Percentiles rank a stretch among this genome's conserved stretches.
These are phyloP conservation scores for Paulownia fortunei DNA, from an alignment of 257 asterid species.

Conservation along the genomic window DNA sequence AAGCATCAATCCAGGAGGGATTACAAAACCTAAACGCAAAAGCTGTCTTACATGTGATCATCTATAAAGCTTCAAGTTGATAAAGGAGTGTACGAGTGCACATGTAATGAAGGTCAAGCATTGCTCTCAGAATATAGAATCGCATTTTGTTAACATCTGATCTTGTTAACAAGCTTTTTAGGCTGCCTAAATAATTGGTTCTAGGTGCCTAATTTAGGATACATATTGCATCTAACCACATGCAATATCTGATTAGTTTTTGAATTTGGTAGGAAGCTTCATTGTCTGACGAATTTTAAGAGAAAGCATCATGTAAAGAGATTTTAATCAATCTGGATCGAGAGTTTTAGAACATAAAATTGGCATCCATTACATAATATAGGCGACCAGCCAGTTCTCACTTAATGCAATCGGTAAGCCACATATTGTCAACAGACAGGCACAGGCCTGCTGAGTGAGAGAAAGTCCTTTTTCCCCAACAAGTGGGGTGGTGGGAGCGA, in stretches of 20 bases:
- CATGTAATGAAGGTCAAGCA: background rate
- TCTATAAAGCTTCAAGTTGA: background rate
- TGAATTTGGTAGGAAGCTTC: conserved; percentile 24
- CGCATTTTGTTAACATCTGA: conserved; percentile 14
- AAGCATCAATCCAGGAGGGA: conserved; percentile 1
- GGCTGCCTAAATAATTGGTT: conserved; percentile 14
- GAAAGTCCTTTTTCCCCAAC: background rate
- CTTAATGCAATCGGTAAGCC: conserved; percentile 4
- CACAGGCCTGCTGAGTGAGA: background rate
- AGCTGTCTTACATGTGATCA: conserved; percentile 18
- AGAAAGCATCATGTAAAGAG: conserved; percentile 4
- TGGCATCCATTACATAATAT: background rate
- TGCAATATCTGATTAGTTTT: conserved; percentile 12
- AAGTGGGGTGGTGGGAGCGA: background rate
- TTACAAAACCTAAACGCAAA: background rate
- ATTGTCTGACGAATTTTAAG: conserved; percentile 6
- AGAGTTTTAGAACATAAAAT: background rate
- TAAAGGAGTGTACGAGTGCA: background rate
- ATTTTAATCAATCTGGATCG: conserved; percentile 6
- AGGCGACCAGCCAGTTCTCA: conserved; percentile 11
- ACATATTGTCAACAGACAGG: background rate
- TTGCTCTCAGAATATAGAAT: conserved; percentile 9
- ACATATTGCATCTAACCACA: conserved; percentile 12
- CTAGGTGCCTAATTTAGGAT: background rate
- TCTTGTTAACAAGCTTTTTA: conserved; percentile 2